phyloP scores from a whole-genome alignment of 768 basidiomycete species.

The Termitomyces sp. region DNA sequence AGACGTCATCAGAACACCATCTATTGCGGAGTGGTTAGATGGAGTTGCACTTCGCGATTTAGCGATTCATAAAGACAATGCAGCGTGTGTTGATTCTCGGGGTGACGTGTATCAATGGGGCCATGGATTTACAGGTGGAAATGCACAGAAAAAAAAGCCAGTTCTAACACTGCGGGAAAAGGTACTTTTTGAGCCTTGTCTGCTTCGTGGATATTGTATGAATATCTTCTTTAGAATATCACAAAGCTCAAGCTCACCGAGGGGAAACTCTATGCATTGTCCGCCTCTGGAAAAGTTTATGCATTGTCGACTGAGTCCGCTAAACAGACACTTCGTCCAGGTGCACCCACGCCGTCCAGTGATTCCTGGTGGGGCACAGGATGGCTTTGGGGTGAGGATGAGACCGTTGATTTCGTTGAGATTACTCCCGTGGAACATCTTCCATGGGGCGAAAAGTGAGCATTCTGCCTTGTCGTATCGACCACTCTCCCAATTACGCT shows the following conservation, averaged over 20 bases:
- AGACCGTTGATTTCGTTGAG: slow-evolving; percentile 54
- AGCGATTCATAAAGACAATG: slow-evolving; percentile 60
- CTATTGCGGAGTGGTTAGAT: slow-evolving; percentile 54
- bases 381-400: slow-evolving; percentile 55
- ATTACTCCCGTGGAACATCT: slow-evolving; percentile 56
- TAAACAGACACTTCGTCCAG: slow-evolving; percentile 40
- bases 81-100: slow-evolving; percentile 72
- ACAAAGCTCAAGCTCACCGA: slow-evolving; percentile 56
- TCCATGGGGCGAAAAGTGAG: slow-evolving; percentile 64
- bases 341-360: slow-evolving; percentile 38
- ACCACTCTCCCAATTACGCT: neutral
- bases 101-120: slow-evolving; percentile 90
- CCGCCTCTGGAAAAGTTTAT: slow-evolving; percentile 73
- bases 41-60: slow-evolving; percentile 72
- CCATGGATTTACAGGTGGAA: slow-evolving; percentile 48
- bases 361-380: slow-evolving; percentile 59
- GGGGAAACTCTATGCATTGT: slow-evolving; percentile 71
- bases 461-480: slow-evolving; percentile 1
- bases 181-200: slow-evolving; percentile 28
- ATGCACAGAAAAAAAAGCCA: slow-evolving; percentile 31
- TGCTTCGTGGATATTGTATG: neutral
- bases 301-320: slow-evolving; percentile 51
- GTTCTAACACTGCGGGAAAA: slow-evolving; percentile 60
- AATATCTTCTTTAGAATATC: slow-evolving; percentile 52
- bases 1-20: slow-evolving; percentile 47